Evolutionary conservation across 164 flowering plant genomes (phyloP), one percentile per base, ranked within the genome.

Genomic region (Kingdonia uniflora): DNA sequence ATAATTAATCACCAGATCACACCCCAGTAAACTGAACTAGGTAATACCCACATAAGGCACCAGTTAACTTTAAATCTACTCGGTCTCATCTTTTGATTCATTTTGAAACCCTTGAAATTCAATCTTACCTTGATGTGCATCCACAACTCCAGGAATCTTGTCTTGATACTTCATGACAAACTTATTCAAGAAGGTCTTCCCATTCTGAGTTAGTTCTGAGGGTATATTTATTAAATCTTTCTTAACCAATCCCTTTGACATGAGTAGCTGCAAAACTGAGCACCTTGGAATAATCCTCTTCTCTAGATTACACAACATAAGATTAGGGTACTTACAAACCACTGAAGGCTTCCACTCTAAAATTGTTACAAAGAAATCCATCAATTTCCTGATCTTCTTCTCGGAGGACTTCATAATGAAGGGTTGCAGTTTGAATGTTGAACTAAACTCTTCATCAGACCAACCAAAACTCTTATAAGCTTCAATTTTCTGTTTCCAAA

Each of bases 211-310:
- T 19, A 21, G 23, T 15, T 12, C 19, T 0, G 50, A 19, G 12
- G 11, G 13, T 2, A 47, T n/a, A 6, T 21, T 47, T 17, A 19
- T 4, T n/a, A n/a, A n/a, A 22, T 47, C 26, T 11, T 47, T 21
- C 1, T 8, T 12, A 7, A 47, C 26, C 13, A 47, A 11, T 16
- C 50, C 26, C 11, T 47, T 21, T 10, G 26, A 19, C 14, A 21
- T 20, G 11, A 47, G 23, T 2, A 21, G 14, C 14, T 22, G 25
- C 13, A 47, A 6, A 10, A 47, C 51, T 0, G 29, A 47, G 6
- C 26, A 20, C 51, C 51, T 47, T 13, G 51, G 51, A 13, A 47
- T 12, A 47, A 13, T 21, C n/a, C 51, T 47, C 51, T 47, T 47
- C 51, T 47, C 51, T n/a, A 47, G 14, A 22, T 13, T 21, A 13